Base-by-base conservation (phyloP, 805 yeast species). In the Spathaspora boniae region DNA sequence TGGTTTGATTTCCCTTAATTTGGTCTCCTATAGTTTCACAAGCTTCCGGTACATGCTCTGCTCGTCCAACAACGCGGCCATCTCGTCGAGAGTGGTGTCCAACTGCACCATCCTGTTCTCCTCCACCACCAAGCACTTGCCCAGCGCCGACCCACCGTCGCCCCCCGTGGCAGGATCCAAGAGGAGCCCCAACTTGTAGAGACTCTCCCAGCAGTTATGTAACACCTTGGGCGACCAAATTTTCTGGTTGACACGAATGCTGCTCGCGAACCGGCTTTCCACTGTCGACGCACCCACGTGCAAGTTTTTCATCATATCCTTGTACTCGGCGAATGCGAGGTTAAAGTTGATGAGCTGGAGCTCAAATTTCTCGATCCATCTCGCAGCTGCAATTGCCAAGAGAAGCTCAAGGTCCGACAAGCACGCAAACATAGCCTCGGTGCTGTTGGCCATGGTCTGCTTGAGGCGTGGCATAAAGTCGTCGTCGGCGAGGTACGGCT, bases 251-350 rank as follows among this genome's bases (percentile, higher is more conserved):
- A 68, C 51, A 39, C 56, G 58, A 34, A 68, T 44, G 22, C 56
- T 60, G 6, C 63, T 47, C 26, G 56, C 37, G 26, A 60, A 50
- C 22, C 61, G 50, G 33, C 57, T 56, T 29, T 68, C 76, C 21
- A 67, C 49, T 21, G 62, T 60, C 5, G 61, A 53, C 4, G 61
- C 42, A 18, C 46, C 42, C 4, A 60, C 51, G 37, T 74, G 72
- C 38, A 68, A 56, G 0, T 51, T 42, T 36, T 72, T 70, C 29
- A 78, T 65, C 67, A 80, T 70, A 2, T 60, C 64, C n/a, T 53
- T 50, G 56, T 86, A 91, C 54, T 91, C 98, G 21, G 78, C 80
- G 54, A 80, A 82, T 0, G 81, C 83, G 39, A 87, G 60, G 45
- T 84, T 85, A 58, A 88, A 80, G 54, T 86, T 89, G 14, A 86